Evolutionary conservation across 345 rosid genomes (phyloP).

Genomic region (Syzygium grande): DNA sequence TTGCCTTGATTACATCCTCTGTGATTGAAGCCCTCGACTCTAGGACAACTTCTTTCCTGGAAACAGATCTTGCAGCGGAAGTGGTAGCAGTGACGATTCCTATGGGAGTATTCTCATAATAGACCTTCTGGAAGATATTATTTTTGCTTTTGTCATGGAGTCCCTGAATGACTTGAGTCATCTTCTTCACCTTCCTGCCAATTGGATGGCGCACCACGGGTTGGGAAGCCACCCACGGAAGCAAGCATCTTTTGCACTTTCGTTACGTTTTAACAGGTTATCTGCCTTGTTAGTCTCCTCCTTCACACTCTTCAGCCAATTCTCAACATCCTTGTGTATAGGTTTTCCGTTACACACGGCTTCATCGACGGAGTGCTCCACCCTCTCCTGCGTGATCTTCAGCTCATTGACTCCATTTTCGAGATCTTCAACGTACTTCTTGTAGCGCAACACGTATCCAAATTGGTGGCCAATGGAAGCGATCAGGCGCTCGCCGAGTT

Average conservation of each 20-base stretch:
- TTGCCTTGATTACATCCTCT: rapidly evolving
- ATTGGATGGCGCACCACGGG: rapidly evolving
- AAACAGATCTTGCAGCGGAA: rapidly evolving
- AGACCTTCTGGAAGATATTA: rapidly evolving
- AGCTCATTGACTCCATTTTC: not conserved
- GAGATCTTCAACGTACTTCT: not conserved
- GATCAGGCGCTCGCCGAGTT: rapidly evolving
- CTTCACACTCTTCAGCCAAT: rapidly evolving
- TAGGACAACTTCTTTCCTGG: rapidly evolving
- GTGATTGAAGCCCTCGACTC: rapidly evolving
- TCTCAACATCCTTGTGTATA: rapidly evolving
- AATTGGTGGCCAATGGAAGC: not conserved
- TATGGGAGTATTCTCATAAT: rapidly evolving
- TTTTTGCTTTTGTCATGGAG: rapidly evolving
- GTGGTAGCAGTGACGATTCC: too few species aligned
- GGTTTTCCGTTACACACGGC: rapidly evolving
- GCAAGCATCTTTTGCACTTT: rapidly evolving
- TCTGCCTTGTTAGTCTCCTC: rapidly evolving
- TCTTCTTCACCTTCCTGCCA: not conserved
- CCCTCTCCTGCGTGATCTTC: rapidly evolving
- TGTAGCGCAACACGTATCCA: not conserved
- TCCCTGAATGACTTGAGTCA: not conserved
- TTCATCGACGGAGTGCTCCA: rapidly evolving
- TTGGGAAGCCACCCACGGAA: not conserved
- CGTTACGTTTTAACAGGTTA: rapidly evolving